Evolutionary conservation across 208 protist genomes (phyloP).

Genomic region (Wallacemonas rigidus): DNA sequence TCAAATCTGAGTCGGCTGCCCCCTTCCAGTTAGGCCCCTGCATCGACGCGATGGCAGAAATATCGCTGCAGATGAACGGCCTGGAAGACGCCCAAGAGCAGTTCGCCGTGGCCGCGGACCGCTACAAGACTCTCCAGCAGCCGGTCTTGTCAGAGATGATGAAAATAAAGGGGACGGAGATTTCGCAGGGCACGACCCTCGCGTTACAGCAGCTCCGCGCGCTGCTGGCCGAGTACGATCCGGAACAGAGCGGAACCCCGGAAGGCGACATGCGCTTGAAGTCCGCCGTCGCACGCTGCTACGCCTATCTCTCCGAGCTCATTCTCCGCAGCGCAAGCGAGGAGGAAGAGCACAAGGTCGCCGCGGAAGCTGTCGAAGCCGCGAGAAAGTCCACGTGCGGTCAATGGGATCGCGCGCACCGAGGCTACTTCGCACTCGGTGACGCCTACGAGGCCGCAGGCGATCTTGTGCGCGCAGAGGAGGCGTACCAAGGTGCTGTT

Average conservation of each 20-base stretch:
- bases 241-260: slow-evolving; percentile 23
- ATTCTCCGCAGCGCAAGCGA: slow-evolving; percentile 39
- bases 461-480: slow-evolving; percentile 50
- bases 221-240: slow-evolving; percentile 50
- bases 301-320: slow-evolving; percentile 77
- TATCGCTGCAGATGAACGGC: slow-evolving; percentile 78
- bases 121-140: slow-evolving; percentile 86
- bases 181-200: slow-evolving; percentile 46
- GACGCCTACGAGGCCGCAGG: slow-evolving; percentile 53
- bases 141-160: slow-evolving; percentile 78
- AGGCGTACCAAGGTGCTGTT: slow-evolving; percentile 56
- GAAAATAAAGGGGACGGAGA: slow-evolving; percentile 66
- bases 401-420: slow-evolving; percentile 80
- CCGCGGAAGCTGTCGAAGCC: slow-evolving; percentile 47
- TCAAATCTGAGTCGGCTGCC: slow-evolving; percentile 84
- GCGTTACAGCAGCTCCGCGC: slow-evolving; percentile 63
- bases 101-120: slow-evolving; percentile 73
- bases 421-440: slow-evolving; percentile 52
- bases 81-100: slow-evolving; percentile 82
- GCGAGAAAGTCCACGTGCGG: slow-evolving; percentile 46
- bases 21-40: slow-evolving; percentile 87
- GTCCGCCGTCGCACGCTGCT: slow-evolving; percentile 57
- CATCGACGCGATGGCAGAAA: slow-evolving; percentile 80
- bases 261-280: slow-evolving; percentile 40
- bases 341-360: slow-evolving; percentile 20